Conservation (phyloP, 768 basidiomycete species). For the Albatrellus ellisii region DNA sequence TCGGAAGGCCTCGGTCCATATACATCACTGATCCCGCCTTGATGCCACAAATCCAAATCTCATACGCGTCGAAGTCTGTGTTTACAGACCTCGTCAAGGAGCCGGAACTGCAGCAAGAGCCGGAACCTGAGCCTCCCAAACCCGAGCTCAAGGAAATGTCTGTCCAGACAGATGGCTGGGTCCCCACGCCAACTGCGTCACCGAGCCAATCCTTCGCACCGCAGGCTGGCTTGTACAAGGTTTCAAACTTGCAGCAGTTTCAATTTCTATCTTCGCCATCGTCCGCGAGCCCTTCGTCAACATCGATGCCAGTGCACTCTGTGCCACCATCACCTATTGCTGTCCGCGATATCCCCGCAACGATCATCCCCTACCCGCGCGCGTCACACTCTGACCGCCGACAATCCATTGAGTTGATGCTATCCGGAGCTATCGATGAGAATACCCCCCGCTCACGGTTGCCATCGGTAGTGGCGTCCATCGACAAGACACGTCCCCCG, state of each 20-base stretch:
- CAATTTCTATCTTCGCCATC: slow-evolving; percentile 44
- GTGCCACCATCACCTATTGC: slow-evolving; percentile 27
- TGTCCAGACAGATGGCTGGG: slow-evolving; percentile 71
- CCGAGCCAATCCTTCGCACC: no score
- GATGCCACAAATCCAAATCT: slow-evolving; percentile 21
- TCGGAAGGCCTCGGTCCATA: slow-evolving; percentile 5
- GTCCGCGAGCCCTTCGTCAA: slow-evolving; percentile 23
- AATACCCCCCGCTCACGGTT: slow-evolving; percentile 42
- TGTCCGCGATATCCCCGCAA: slow-evolving; percentile 39
- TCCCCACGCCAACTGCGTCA: slow-evolving; percentile 24
- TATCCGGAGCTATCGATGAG: slow-evolving; percentile 39
- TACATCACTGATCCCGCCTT: no score
- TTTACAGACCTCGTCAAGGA: slow-evolving; percentile 20
- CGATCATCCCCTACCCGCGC: slow-evolving; percentile 35
- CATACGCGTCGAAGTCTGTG: slow-evolving; percentile 40
- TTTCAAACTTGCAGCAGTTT: slow-evolving; percentile 57
- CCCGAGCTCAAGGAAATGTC: slow-evolving; percentile 63
- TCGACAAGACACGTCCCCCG: slow-evolving; percentile 74
- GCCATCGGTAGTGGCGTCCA: slow-evolving; percentile 38
- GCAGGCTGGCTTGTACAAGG: neutral
- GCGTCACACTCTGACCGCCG: slow-evolving; percentile 46
- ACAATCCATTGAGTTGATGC: slow-evolving; percentile 59
- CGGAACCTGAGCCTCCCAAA: slow-evolving; percentile 28
- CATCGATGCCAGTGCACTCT: slow-evolving; percentile 22
- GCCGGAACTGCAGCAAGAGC: slow-evolving; percentile 15